Base-by-base conservation (phyloP, 2,329 filamentous ascomycete species). In the Massarina eburnea region DNA sequence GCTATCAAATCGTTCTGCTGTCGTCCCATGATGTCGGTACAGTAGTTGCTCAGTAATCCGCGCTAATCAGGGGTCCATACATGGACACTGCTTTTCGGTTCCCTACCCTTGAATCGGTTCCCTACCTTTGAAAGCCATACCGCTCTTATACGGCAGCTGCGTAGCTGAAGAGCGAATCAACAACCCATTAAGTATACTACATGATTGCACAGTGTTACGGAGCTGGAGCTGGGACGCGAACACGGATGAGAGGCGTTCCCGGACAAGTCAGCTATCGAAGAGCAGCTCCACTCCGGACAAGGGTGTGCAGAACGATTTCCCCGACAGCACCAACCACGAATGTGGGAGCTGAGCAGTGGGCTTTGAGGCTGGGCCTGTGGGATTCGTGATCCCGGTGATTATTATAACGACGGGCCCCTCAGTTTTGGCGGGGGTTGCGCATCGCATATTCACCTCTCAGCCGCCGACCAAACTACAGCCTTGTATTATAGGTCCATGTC, bases 11-110 rank as follows among this genome's bases (percentile, higher is more conserved):
- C n/a, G 4, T 30, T 30, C 12, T 14, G 27, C 27, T 14, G 27
- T 30, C 27, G 27, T 30, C 27, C 27, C 27, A 4, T 30, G 27
- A 30, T 8, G 27, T 14, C 12, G 27, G 27, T 14, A 30, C 5
- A 14, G 27, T 30, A 14, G 27, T 14, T 30, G 27, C 27, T 30
- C 27, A 48, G 41, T 48, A 48, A 48, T 36, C 46, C 12, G 29
- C 41, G 32, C 46, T 45, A 48, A 9, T 44, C 45, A 41, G 20
- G 43, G 43, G 35, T 46, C 20, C 10, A 8, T 15, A 24, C 5
- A 15, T 14, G 10, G 8, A n/a, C n/a, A n/a, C n/a, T n/a, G n/a
- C n/a, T n/a, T n/a, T n/a, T n/a, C n/a, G n/a, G n/a, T n/a, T n/a
- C n/a, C n/a, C n/a, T n/a, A n/a, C n/a, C n/a, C n/a, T n/a, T 15